phyloP scores from a whole-genome alignment of 2,329 filamentous ascomycete species.

The Talaromyces albobiverticillius region DNA sequence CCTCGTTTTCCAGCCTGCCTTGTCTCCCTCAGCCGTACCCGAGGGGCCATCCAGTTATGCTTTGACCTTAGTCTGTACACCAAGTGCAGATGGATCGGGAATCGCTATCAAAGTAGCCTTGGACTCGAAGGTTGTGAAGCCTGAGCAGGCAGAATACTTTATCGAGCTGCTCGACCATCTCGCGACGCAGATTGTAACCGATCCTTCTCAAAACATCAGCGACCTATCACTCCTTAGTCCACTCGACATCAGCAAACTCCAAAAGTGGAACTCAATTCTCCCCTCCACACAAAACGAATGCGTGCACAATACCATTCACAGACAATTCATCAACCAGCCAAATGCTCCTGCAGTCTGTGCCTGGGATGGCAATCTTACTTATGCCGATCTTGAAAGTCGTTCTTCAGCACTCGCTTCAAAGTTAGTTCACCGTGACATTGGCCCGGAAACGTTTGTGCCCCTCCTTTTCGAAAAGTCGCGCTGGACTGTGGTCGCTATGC shows the following conservation, averaged over 20 bases:
- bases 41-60: conserved; percentile 48
- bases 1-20: background rate
- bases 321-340: conserved; percentile 13
- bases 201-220: background rate
- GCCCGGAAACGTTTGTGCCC: conserved; percentile 24
- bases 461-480: conserved; percentile 19
- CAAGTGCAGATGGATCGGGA: conserved; percentile 40
- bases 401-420: conserved; percentile 31
- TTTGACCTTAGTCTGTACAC: conserved; percentile 54
- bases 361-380: conserved; percentile 32
- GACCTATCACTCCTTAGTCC: background rate
- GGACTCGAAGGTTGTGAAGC: background rate
- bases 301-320: background rate
- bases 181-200: background rate
- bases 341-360: conserved; percentile 26
- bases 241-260: background rate
- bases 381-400: conserved; percentile 29
- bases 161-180: background rate
- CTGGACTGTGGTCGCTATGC: conserved; percentile 16
- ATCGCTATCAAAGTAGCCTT: conserved; percentile 23
- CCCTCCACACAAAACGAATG: background rate
- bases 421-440: conserved; percentile 27
- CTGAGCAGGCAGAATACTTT: background rate
- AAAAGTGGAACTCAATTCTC: background rate
- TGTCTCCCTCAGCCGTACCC: conserved; percentile 34